Base-by-base conservation (phyloP, 495 filamentous ascomycete species). In the Gamarada debralockiae region DNA sequence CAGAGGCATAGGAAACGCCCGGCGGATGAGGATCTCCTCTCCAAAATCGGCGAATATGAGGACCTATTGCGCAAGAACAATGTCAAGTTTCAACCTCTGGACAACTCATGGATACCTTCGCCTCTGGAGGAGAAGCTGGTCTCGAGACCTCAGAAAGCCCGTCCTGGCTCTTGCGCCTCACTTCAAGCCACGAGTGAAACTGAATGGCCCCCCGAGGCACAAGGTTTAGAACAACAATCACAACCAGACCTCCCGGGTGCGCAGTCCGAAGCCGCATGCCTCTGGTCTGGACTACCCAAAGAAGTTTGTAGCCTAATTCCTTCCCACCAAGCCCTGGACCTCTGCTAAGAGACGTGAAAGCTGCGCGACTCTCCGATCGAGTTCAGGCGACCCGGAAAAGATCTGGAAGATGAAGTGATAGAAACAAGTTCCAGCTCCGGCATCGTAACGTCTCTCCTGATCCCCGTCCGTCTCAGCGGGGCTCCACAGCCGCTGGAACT, bases 1-100 rank as follows among this genome's bases (percentile, higher is more conserved):
- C 68, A 76, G 42, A 75, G 79, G 29, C 71, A 78, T 44, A 82
- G 82, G 66, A 79, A 78, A 65, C 73, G 71, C 55, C 69, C 21
- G 5, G 21, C 73, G 42, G 71, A 74, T 52, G 66, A 69, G 52
- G 73, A 76, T 53, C 69, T 75, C 37, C 65, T 76, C 29, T 74
- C 74, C 31, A 71, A 74, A 46, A 67, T 80, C 27, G 65, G 68
- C 29, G 76, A 74, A 51, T 79, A 79, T 54, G 79, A 82, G 58
- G 52, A 65, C 3, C 63, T 79, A 39, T 52, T 81, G 29, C 65
- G 68, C 43, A 67, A 75, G 63, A 64, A 74, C 52, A 77, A 76
- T 27, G 17, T 41, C 17, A 18, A 41, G 7, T 41, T 41, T 18
- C 9, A 41, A 18, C 17, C 38, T 41, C 38, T 41, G 38, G 31